A percentile compares a stretch with the other conserved stretches of the same genome.
phyloP scores from a whole-genome alignment of 1,284 basidiomycete species.

The Melampsora abietis-canadensis region DNA sequence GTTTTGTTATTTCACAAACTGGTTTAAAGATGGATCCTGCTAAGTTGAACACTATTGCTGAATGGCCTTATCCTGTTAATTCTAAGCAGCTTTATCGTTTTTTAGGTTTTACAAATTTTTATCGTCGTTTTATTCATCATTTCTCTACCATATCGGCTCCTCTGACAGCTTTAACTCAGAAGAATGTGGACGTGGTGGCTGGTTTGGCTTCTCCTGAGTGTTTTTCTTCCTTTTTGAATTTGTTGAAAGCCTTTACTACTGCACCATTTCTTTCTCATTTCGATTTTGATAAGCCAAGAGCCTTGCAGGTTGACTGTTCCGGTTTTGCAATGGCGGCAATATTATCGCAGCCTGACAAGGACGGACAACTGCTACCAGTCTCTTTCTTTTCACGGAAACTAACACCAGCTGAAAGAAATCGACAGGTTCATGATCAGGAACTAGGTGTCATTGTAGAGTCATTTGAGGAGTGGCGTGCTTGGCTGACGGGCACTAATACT shows the following conservation, averaged over 20 bases:
- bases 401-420: not conserved
- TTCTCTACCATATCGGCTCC: not conserved
- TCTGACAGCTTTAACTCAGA: not conserved
- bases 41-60: conserved; percentile 9
- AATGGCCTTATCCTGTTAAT: conserved; percentile 10
- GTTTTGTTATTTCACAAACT: not conserved
- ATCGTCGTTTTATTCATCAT: not conserved
- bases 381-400: conserved; percentile 18
- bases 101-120: not conserved
- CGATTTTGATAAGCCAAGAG: conserved; percentile 5
- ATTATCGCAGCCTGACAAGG: conserved; percentile 4
- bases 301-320: conserved; percentile 19
- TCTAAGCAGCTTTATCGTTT: not conserved
- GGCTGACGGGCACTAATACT: conserved; percentile 14
- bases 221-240: not conserved
- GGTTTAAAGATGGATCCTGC: not conserved
- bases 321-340: conserved; percentile 16
- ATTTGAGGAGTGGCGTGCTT: conserved; percentile 1
- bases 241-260: not conserved
- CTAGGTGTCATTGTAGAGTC: not conserved
- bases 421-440: conserved; percentile 23
- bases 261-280: conserved; percentile 15
- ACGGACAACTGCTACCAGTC: not conserved
- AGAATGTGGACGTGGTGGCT: not conserved
- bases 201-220: not conserved